Evolutionary conservation across 176 grass and related monocot genomes (phyloP), one percentile per base, ranked within the genome.

Genomic region (Carex littledalei): DNA sequence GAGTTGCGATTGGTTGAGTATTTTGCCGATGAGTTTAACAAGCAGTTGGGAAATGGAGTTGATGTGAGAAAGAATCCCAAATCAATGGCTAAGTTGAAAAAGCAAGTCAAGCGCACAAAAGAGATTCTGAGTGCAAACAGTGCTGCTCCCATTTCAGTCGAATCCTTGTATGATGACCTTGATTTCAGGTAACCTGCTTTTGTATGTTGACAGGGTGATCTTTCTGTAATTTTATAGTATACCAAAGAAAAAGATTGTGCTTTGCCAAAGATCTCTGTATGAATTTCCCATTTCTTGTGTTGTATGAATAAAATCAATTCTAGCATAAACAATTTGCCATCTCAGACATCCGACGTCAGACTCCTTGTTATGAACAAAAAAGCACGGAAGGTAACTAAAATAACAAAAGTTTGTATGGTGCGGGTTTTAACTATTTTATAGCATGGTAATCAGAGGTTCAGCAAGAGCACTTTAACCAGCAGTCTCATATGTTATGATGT

Each of bases 41-140:
- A 94, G 55, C 78, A 96, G 77, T 84, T 94, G 20, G 91, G 88
- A 85, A 87, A 90, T 37, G 93, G 97, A 80, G 85, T 88, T 91
- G 93, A 99, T 85, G 88, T 99, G 82, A 88, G 93, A 74, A 88
- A 96, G 78, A 93, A 90, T 88, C 86, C 97, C 66, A 99, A 99
- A 89, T 88, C 91, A 82, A 99, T 99, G 93, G 97, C 97, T 84
- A 99, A 99, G 85, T 89, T 99, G 84, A 99, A 96, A 86, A 99
- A 99, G 84, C 97, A 99, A 91, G 91, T 99, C 8, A 99, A 99
- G 87, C 93, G 97, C 21, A 99, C 97, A 29, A 99, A 99, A 89
- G 93, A 96, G 90, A 99, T 99, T 90, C 86, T 99, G 21, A 99
- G 97, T 83, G 97, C 97, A 85, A 99, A 99, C 81, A 91, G 79